phyloP scores from a whole-genome alignment of 2,329 filamentous ascomycete genomes.

The Aureobasidium sp. region DNA sequence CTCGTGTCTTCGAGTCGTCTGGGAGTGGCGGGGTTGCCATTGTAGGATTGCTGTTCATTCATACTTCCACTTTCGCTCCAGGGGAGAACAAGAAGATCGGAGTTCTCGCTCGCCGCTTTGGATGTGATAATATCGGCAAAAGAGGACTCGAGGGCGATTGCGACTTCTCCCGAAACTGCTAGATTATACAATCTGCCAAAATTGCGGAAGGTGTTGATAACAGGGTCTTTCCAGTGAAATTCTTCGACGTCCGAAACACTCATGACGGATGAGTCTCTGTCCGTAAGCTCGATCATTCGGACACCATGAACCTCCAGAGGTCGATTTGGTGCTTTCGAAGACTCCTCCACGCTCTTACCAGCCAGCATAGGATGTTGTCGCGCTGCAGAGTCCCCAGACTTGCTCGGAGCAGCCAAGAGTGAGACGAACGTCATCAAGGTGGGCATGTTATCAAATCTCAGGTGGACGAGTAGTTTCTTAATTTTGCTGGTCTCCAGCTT shows the following conservation, averaged over 20 bases:
- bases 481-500: constrained; percentile 47
- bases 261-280: constrained; percentile 94
- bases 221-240: constrained; percentile 57
- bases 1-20: constrained; percentile 50
- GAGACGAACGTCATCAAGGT: constrained; percentile 76
- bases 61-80: constrained; percentile 81
- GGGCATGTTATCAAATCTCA: constrained; percentile 77
- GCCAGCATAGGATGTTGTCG: constrained; percentile 32
- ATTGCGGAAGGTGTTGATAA: constrained; percentile 84
- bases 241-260: constrained; percentile 77
- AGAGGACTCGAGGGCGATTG: constrained; percentile 66
- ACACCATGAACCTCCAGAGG: constrained; percentile 71
- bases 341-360: constrained; percentile 13
- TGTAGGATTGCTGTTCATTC: constrained; percentile 48
- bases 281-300: constrained; percentile 78
- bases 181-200: constrained; percentile 80
- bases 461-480: constrained; percentile 65
- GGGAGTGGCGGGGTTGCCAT: constrained; percentile 16
- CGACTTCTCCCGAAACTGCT: constrained; percentile 71
- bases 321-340: constrained; percentile 26
- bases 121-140: constrained; percentile 70
- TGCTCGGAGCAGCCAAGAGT: constrained; percentile 53
- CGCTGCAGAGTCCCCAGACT: constrained; percentile 31
- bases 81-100: constrained; percentile 69
- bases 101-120: constrained; percentile 46